phyloP scores from a whole-genome alignment of 2,329 filamentous ascomycete genomes.

The Aspergillus brunneoviolaceus region DNA sequence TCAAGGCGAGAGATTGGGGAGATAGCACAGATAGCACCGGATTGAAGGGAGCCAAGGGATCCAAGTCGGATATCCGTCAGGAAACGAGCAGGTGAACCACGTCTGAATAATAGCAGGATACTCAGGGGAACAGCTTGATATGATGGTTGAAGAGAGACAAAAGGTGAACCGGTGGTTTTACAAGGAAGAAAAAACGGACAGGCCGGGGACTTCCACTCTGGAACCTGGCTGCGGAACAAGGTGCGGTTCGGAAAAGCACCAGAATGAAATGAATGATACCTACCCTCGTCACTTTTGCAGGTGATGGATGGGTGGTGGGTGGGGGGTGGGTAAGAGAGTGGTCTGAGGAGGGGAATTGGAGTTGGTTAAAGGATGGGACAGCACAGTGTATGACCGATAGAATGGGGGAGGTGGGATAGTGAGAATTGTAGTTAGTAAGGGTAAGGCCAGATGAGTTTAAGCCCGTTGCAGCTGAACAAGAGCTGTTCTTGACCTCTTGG shows the following conservation, averaged over 20 bases:
- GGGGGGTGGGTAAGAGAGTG: neutral
- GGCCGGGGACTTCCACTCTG: conserved; percentile 25
- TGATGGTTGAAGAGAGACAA: conserved; percentile 18
- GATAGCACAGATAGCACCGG: conserved; percentile 12
- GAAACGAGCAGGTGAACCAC: conserved; percentile 26
- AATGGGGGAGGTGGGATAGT: neutral
- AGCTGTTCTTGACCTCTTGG: conserved; percentile 11
- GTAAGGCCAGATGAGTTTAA: conserved; percentile 24
- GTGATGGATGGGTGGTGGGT: conserved; percentile 14
- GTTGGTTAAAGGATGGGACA: conserved; percentile 24
- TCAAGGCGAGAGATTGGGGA: conserved; percentile 36
- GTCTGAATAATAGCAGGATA: conserved; percentile 19
- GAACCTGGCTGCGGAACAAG: conserved; percentile 19
- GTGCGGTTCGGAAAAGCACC: conserved; percentile 23
- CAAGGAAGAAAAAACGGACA: conserved; percentile 21
- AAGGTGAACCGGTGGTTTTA: conserved; percentile 26
- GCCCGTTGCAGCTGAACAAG: conserved; percentile 10
- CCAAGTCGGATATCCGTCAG: conserved; percentile 23
- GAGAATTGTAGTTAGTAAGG: neutral
- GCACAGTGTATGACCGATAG: neutral
- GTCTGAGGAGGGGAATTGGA: conserved; percentile 13
- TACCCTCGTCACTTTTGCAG: neutral
- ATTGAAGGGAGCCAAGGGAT: conserved; percentile 23
- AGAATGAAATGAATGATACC: conserved; percentile 24
- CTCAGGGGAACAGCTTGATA: conserved; percentile 15